Base-by-base conservation (phyloP, 2,329 filamentous ascomycete genomes). In the Venturia carpophila region DNA sequence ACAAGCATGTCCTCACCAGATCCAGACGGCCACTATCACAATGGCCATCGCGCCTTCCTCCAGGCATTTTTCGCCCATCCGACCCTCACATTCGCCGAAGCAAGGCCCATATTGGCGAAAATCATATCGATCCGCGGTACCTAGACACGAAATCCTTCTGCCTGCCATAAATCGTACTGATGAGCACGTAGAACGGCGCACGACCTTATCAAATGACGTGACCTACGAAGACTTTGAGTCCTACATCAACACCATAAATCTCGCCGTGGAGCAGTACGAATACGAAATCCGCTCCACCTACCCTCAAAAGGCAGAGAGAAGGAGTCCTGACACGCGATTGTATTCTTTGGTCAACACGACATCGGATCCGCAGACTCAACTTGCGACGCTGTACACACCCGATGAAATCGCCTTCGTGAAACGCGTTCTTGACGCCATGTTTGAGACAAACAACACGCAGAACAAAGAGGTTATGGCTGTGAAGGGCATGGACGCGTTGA, bases 361-460 rank as follows among this genome's bases (percentile, higher is more conserved):
- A 11, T 91, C 88, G 67, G 94, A 99, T 75, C 80, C 88, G 0
- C 79, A 93, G 67, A 95, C 91, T 0, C 93, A 97, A 71, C 82
- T 97, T 47, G 91, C 92, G 1, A 97, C 94, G 0, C 86, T 84
- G 0, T 90, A 89, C 73, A 84, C 82, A 9, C 79, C 91, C 0
- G 92, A 96, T 69, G 92, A 97, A 78, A 90, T 97, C 41, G 86
- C 89, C 0, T 99, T 91, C 73, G 84, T 97, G 64, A 94, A 95
- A 76, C 83, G 94, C 10, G 75, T 97, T 3, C 83, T 99, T 0
- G 92, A 97, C 74, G 86, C 84, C 70, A 96, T 99, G 84, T 99
- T 97, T 73, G 91, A 95, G 68, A 88, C 85, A 24, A 87, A 91
- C 78, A 97, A 97, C 73, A 91, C 87, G 0, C 82, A 80, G 10